Evolutionary conservation across 345 rosid genomes (phyloP).

Genomic region (Sapria himalayana): DNA sequence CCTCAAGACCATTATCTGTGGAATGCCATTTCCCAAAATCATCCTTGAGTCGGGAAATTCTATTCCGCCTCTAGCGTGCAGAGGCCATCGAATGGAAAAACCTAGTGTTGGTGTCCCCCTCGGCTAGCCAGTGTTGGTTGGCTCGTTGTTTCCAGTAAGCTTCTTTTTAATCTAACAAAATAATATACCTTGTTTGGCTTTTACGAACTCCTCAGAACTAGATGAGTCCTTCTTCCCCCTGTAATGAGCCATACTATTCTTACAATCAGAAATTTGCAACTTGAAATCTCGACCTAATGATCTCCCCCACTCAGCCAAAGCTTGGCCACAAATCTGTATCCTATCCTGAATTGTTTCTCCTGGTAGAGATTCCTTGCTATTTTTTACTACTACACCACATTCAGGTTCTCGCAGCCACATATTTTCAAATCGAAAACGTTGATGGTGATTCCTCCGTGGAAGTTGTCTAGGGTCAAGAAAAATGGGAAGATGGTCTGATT

Average conservation of each 20-base stretch:
- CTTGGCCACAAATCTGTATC: background rate
- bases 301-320: background rate
- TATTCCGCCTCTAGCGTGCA: background rate
- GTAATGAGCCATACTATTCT: background rate
- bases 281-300: background rate
- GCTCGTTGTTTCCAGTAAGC: background rate
- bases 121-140: background rate
- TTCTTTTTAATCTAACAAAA: background rate
- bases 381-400: background rate
- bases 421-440: background rate
- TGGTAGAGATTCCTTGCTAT: background rate
- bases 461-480: background rate
- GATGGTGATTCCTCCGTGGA: background rate
- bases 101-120: background rate
- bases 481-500: background rate
- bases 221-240: too few species aligned
- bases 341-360: background rate
- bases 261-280: background rate
- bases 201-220: background rate
- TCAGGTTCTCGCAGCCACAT: background rate
- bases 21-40: background rate
- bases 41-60: background rate
- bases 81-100: background rate
- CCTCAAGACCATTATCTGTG: background rate
- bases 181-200: background rate